Percentiles rank a stretch among this genome's conserved stretches.
Evolutionary conservation across 768 basidiomycete species (phyloP).

Genomic region (Austroboletus festivus): DNA sequence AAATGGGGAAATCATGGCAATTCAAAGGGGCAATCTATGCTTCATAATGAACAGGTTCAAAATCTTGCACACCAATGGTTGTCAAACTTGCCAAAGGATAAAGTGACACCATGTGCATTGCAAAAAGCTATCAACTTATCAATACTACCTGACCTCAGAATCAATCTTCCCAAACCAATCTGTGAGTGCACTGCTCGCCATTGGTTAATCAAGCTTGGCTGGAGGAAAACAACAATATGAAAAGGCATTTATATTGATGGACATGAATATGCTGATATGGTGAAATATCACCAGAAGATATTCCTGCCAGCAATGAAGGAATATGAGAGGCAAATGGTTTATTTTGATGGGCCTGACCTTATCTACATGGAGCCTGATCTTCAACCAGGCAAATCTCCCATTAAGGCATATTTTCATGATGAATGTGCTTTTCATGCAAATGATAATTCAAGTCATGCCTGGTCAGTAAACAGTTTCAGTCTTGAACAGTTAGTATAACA

Average conservation of each 20-base stretch:
- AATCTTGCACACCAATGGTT: constrained; percentile 18
- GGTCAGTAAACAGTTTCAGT: constrained; percentile 16
- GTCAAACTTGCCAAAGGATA: constrained; percentile 18
- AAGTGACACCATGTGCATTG: constrained; percentile 30
- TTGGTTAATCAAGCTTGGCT: constrained; percentile 15
- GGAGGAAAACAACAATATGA: not conserved
- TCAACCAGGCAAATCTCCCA: not conserved
- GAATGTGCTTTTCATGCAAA: constrained; percentile 18
- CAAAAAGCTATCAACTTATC: constrained; percentile 23
- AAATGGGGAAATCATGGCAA: constrained; percentile 22
- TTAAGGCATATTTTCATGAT: constrained; percentile 17
- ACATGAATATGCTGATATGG: constrained; percentile 10
- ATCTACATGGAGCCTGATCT: constrained; percentile 11
- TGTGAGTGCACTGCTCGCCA: no score
- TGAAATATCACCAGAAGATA: constrained; percentile 8
- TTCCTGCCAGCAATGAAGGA: constrained; percentile 20
- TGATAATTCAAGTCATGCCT: constrained; percentile 25
- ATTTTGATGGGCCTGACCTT: constrained; percentile 22
- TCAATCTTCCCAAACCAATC: not conserved
- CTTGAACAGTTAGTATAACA: no score
- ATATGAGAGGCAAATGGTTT: constrained; percentile 19
- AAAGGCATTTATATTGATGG: constrained; percentile 21
- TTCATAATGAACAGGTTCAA: constrained; percentile 1
- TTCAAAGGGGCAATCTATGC: not conserved
- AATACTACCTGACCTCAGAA: constrained; percentile 25